Evolutionary conservation across 805 yeast species (phyloP).

Genomic region (Ogataea pignaliae): DNA sequence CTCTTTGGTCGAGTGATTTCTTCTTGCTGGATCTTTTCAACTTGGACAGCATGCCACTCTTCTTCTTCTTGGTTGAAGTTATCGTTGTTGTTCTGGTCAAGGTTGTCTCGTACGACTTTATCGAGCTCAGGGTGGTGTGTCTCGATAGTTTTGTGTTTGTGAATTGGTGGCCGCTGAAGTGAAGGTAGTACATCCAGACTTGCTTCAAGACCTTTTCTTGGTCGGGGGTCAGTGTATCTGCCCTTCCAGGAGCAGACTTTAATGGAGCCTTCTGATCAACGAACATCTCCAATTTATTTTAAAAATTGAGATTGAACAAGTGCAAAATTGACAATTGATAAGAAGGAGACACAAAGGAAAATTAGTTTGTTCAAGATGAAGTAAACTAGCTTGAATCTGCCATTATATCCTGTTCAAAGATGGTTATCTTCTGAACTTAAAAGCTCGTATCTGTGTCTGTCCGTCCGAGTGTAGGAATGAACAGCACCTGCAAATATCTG

Average conservation of each 20-base stretch:
- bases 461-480: too few species aligned
- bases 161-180: constrained; percentile 48
- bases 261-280: not conserved
- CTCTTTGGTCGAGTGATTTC: constrained; percentile 19
- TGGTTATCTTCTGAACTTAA: too few species aligned
- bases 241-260: constrained; percentile 34
- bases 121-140: constrained; percentile 24
- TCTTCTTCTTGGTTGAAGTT: constrained; percentile 28
- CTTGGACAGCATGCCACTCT: constrained; percentile 27
- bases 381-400: too few species aligned
- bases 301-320: too few species aligned
- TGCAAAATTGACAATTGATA: too few species aligned
- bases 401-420: too few species aligned
- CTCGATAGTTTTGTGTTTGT: constrained; percentile 14
- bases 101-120: constrained; percentile 20
- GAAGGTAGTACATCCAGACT: constrained; percentile 62
- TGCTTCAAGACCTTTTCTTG: constrained; percentile 66
- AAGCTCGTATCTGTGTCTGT: too few species aligned
- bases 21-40: constrained; percentile 22
- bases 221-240: constrained; percentile 43
- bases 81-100: constrained; percentile 6
- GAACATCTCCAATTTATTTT: too few species aligned
- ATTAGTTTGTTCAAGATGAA: too few species aligned
- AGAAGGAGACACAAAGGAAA: too few species aligned
- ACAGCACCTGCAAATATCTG: too few species aligned